Conservation (phyloP, 164 flowering plant genomes). For the Nymphaea thermarum region DNA sequence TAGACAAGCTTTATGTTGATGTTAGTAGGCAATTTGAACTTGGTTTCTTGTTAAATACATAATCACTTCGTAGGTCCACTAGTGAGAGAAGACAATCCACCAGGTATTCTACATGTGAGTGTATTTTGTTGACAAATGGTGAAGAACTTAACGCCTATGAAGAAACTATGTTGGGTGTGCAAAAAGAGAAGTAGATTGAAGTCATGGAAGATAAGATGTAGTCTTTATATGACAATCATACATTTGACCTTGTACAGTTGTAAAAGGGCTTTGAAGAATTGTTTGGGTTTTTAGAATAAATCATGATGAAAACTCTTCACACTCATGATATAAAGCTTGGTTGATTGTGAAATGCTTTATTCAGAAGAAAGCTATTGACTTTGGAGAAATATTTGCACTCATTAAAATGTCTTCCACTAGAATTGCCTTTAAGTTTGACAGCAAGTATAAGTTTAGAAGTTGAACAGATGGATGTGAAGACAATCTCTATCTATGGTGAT, state of each 20-base stretch:
- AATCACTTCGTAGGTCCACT: background rate
- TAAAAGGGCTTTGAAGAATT: background rate
- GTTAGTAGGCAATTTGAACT: background rate
- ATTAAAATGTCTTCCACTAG: background rate
- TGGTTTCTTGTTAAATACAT: background rate
- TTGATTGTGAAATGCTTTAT: background rate
- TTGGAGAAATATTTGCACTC: conserved; percentile 1
- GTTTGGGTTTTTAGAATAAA: background rate
- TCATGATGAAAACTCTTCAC: background rate
- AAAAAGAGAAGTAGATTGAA: background rate
- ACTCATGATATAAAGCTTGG: background rate
- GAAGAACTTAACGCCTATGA: conserved; percentile 2
- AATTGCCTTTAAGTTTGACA: background rate
- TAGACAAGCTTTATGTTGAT: too few relatives aligned
- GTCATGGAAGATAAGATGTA: background rate
- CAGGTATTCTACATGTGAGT: conserved; percentile 1
- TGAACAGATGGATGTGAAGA: conserved; percentile 1
- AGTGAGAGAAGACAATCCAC: conserved; percentile 1
- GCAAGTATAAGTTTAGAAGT: background rate
- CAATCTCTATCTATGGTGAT: background rate
- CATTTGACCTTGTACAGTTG: background rate
- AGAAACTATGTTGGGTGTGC: background rate
- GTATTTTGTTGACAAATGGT: conserved; percentile 1
- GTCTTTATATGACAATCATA: background rate
- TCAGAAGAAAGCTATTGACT: background rate